phyloP scores from a whole-genome alignment of 345 rosid genomes.

The Carallia pectinifolia region DNA sequence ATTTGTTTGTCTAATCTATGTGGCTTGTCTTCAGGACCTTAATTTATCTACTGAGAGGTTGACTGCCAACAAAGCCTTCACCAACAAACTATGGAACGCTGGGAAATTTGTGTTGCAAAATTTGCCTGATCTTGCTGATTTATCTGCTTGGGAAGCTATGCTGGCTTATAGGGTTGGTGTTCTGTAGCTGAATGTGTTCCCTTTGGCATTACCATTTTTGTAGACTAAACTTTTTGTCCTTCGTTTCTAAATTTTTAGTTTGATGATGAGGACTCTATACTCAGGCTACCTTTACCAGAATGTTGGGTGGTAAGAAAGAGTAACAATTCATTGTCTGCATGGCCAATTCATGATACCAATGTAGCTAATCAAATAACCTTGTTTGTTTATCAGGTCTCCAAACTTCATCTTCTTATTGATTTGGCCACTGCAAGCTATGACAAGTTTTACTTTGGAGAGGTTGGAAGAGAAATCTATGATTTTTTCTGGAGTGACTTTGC shows the following conservation, averaged over 20 bases:
- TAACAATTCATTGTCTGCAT: background rate
- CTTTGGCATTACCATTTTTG: background rate
- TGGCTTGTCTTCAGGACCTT: constrained; percentile 61
- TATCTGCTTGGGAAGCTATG: constrained; percentile 69
- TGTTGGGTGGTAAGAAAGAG: constrained; percentile 85
- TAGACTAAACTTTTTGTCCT: constrained; percentile 14
- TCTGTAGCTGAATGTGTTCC: background rate
- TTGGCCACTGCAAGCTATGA: constrained; percentile 77
- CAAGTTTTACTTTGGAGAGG: constrained; percentile 83
- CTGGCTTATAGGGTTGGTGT: constrained; percentile 59
- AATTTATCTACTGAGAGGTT: constrained; percentile 90
- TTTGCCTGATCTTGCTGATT: constrained; percentile 66
- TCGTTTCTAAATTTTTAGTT: constrained; percentile 45
- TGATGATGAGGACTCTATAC: constrained; percentile 60
- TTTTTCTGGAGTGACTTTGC: constrained; percentile 99
- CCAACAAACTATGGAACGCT: constrained; percentile 98
- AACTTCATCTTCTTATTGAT: constrained; percentile 85
- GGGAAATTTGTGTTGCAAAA: constrained; percentile 92
- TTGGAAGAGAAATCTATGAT: constrained; percentile 91
- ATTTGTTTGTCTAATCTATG: constrained; percentile 19
- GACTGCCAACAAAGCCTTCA: constrained; percentile 92
- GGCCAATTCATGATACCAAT: background rate
- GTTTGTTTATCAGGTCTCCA: constrained; percentile 61
- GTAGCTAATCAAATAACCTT: background rate
- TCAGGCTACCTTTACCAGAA: constrained; percentile 71